These are phyloP conservation scores for Paecilomyces niveus DNA, from an alignment of 2,329 filamentous ascomycete genomes.

Conservation along the genomic window DNA sequence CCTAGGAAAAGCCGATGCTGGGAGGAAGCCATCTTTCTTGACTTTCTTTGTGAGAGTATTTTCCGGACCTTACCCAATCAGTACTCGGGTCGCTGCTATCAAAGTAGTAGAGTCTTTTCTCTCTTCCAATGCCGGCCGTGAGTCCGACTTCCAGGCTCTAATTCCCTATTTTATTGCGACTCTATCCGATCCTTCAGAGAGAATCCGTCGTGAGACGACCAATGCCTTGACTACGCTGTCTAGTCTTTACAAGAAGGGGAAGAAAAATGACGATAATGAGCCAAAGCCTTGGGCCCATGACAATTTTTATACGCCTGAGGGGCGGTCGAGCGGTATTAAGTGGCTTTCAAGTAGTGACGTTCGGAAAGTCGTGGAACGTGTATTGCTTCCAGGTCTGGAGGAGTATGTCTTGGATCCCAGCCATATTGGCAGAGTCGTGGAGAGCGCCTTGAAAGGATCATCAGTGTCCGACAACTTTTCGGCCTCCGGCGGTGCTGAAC, in stretches of 20 bases:
- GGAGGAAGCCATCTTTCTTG: constrained; percentile 59
- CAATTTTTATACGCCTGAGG: constrained; percentile 56
- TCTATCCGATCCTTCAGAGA: constrained; percentile 66
- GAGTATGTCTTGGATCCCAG: constrained; percentile 76
- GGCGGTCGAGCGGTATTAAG: constrained; percentile 41
- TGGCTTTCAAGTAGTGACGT: constrained; percentile 54
- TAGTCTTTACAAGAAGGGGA: constrained; percentile 41
- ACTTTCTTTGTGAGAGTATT: constrained; percentile 71
- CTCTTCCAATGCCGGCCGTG: constrained; percentile 39
- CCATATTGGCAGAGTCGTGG: constrained; percentile 60
- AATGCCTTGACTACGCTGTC: constrained; percentile 56
- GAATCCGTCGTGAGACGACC: constrained; percentile 68
- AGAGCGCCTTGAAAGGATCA: constrained; percentile 51
- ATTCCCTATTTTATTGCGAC: constrained; percentile 75
- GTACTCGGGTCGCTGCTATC: constrained; percentile 63
- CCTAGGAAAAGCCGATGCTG: constrained; percentile 35
- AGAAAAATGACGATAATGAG: constrained; percentile 33
- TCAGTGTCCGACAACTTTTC: constrained; percentile 18
- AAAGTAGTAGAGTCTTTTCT: constrained; percentile 55
- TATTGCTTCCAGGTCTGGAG: constrained; percentile 70
- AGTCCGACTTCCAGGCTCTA: constrained; percentile 66
- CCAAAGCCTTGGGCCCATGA: constrained; percentile 52
- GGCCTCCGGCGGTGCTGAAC: constrained; percentile 41
- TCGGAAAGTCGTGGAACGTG: constrained; percentile 55
- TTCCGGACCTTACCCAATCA: constrained; percentile 62